Conservation (phyloP, 768 basidiomycete species). For the Boletus pseudo-olivaceus region DNA sequence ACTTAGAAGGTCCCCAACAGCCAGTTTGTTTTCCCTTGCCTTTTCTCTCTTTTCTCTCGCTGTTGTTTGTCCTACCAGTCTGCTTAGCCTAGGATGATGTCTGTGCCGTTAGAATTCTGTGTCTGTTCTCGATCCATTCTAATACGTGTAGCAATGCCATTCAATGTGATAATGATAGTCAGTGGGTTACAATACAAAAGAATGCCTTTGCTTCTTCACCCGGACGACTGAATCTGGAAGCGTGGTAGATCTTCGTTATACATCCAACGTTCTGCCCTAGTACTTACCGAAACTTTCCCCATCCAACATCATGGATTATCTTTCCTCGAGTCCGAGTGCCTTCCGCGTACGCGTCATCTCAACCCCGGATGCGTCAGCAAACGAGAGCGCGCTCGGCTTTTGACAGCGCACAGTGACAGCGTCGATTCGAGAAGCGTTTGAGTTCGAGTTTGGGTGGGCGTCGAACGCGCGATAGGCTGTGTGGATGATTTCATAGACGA, state of each 20-base stretch:
- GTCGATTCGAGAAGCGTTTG: slow-evolving; percentile 29
- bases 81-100: too few species aligned
- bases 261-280: too few species aligned
- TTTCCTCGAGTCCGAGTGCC: not conserved
- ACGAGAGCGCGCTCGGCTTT: slow-evolving; percentile 71
- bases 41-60: not conserved
- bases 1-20: not conserved
- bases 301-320: too few species aligned
- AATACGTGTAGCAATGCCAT: not conserved
- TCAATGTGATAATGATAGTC: not conserved
- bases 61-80: not conserved
- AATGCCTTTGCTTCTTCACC: too few species aligned
- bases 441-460: slow-evolving; percentile 22
- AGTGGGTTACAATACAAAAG: too few species aligned
- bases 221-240: too few species aligned
- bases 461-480: slow-evolving; percentile 61
- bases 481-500: slow-evolving; percentile 42
- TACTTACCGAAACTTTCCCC: too few species aligned
- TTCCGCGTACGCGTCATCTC: slow-evolving; percentile 45
- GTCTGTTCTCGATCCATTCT: not conserved
- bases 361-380: slow-evolving; percentile 61
- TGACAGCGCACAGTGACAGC: slow-evolving; percentile 52
- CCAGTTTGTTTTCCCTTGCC: not conserved
- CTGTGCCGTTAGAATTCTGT: not conserved
- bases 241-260: too few species aligned